Evolutionary conservation across 768 basidiomycete species (phyloP).

Genomic region (Calocera viscosa): DNA sequence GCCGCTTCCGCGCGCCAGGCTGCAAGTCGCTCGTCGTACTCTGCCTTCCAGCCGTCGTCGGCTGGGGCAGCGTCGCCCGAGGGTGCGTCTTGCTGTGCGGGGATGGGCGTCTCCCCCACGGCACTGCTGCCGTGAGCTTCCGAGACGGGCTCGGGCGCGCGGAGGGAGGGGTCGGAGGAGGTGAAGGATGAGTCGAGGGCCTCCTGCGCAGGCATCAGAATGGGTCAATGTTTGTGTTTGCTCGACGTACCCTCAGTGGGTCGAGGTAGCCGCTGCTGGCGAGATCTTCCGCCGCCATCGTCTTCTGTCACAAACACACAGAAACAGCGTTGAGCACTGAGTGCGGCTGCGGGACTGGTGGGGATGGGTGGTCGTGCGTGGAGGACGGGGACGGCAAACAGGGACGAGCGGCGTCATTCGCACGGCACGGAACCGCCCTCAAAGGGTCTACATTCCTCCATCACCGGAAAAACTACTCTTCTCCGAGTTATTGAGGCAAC

Average conservation of each 20-base stretch:
- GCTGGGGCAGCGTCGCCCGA: not conserved
- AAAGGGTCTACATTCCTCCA: no score
- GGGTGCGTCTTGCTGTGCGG: not conserved
- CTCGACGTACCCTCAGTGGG: not conserved
- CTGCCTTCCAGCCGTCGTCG: constrained; percentile 47
- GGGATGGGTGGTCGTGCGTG: no score
- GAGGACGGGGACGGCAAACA: no score
- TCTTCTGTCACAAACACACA: not conserved
- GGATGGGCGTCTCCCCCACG: not conserved
- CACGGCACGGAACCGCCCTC: no score
- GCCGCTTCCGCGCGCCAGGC: constrained; percentile 64
- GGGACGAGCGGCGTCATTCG: no score
- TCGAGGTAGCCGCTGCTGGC: constrained; percentile 1
- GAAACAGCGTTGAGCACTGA: no score
- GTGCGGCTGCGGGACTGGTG: no score
- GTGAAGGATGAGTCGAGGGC: constrained; percentile 7
- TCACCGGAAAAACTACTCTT: no score
- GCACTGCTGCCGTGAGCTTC: not conserved
- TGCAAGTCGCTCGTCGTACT: constrained; percentile 56
- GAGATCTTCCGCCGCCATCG: constrained; percentile 1
- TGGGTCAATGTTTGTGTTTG: not conserved
- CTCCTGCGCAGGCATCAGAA: not conserved
- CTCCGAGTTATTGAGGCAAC: no score
- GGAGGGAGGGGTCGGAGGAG: constrained; percentile 1
- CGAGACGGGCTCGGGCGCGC: not conserved